A percentile compares a stretch with the other conserved stretches of the same genome.
phyloP scores from a whole-genome alignment of 306 rosid genomes.

The Rosa lucieae region DNA sequence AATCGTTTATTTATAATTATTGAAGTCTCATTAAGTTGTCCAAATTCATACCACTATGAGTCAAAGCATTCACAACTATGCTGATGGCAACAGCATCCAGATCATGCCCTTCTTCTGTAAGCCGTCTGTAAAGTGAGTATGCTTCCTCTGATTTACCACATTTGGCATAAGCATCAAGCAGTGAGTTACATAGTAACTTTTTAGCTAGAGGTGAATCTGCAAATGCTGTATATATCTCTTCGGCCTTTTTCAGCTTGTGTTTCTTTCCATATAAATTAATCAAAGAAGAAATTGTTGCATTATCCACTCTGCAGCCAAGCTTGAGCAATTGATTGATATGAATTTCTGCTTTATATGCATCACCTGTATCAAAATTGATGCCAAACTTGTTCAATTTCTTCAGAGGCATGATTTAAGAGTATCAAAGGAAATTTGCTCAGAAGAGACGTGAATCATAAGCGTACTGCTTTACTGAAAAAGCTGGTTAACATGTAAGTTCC shows the following conservation, averaged over 20 bases:
- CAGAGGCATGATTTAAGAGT: conserved; percentile 23
- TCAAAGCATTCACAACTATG: conserved; percentile 75
- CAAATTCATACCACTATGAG: conserved; percentile 54
- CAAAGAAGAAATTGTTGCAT: conserved; percentile 57
- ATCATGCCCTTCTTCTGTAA: conserved; percentile 53
- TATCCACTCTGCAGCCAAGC: conserved; percentile 53
- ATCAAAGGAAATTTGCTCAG: conserved; percentile 11
- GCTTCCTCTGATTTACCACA: conserved; percentile 77
- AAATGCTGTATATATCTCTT: conserved; percentile 61
- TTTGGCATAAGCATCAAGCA: conserved; percentile 82
- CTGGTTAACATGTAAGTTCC: not conserved
- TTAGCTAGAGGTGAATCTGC: conserved; percentile 41
- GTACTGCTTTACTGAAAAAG: not conserved
- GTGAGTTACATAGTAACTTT: conserved; percentile 51
- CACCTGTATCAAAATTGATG: conserved; percentile 53
- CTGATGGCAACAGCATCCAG: conserved; percentile 76
- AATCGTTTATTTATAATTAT: not conserved
- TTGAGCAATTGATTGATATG: conserved; percentile 43
- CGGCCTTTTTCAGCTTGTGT: conserved; percentile 62
- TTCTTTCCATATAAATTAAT: conserved; percentile 70
- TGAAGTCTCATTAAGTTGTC: not conserved
- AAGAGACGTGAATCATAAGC: not conserved
- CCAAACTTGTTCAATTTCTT: conserved; percentile 6
- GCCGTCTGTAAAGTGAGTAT: conserved; percentile 60
- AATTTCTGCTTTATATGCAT: conserved; percentile 66